These are phyloP conservation scores for Calonectria henricotiae DNA, from an alignment of 2,329 filamentous ascomycete species.

Conservation along the genomic window DNA sequence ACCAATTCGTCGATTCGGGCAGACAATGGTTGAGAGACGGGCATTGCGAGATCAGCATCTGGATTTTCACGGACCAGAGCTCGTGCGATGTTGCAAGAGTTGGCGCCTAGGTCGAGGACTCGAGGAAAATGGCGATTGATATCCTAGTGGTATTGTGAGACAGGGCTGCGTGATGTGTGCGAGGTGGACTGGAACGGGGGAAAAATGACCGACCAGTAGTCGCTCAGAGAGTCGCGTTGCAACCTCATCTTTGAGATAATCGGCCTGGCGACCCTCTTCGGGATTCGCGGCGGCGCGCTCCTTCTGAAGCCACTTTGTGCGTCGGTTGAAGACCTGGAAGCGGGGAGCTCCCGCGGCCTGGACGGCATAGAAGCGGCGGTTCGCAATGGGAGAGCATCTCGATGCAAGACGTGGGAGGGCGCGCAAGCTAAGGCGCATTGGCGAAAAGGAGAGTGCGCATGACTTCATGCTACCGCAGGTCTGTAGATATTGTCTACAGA, in stretches of 20 bases:
- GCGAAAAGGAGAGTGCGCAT: constrained; percentile 50
- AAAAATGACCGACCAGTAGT: constrained; percentile 74
- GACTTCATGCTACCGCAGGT: constrained; percentile 53
- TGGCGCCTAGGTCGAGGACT: constrained; percentile 94
- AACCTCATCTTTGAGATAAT: constrained; percentile 95
- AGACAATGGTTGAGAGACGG: constrained; percentile 77
- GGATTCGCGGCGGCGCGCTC: constrained; percentile 84
- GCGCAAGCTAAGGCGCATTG: constrained; percentile 51
- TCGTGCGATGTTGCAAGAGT: constrained; percentile 93
- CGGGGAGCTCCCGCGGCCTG: constrained; percentile 83
- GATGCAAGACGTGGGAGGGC: constrained; percentile 44
- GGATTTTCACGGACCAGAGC: constrained; percentile 82
- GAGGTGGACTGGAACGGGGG: background rate
- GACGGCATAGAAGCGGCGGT: constrained; percentile 79
- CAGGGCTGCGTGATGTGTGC: background rate
- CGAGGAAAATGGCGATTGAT: constrained; percentile 90
- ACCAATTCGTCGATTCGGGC: constrained; percentile 82
- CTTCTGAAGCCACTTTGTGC: constrained; percentile 91
- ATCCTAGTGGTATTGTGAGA: constrained; percentile 71
- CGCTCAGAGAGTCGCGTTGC: constrained; percentile 88
- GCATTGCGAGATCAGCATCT: constrained; percentile 72
- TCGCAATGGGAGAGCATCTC: constrained; percentile 38
- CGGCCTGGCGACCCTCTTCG: constrained; percentile 83
- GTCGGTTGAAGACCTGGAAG: constrained; percentile 92
- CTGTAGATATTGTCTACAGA: constrained; percentile 40